Evolutionary conservation across 2,329 filamentous ascomycete genomes (phyloP), one percentile per base, ranked within the genome.

Genomic region (Colletotrichum kahawae): DNA sequence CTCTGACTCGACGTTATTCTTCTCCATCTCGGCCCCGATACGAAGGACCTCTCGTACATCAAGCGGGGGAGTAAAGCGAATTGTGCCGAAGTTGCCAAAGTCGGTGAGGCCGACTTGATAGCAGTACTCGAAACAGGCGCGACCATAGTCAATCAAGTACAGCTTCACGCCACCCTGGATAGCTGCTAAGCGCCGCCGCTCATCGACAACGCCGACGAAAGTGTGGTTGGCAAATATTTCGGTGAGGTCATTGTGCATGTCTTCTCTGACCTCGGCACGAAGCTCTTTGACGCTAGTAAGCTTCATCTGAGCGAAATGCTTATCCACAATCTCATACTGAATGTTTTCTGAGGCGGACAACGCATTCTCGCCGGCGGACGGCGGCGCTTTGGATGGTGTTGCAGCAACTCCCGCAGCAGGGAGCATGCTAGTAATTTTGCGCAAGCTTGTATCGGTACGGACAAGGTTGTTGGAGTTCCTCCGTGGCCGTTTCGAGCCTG

Each of bases 351-450:
- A 83, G 8, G 78, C 75, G 13, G 83, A 78, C 67, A 83, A 70
- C 24, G 83, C 80, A 70, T 88, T 87, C 9, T 83, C 87, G 33
- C 79, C 79, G 16, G 56, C 33, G 3, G 56, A 77, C 70, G 13
- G n/a, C 3, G 74, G 65, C 2, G 67, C 36, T 36, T 62, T 62
- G 33, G 66, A 76, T 8, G 66, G 64, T 9, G 63, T 74, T 8
- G 84, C 83, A 48, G 86, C 80, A 27, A 81, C 78, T 66, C 18
- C 38, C 9, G 87, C 85, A 21, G 92, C 89, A n/a, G 92, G 89
- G 36, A 99, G 91, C 96, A 99, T 98, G 76, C 95, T 95, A 0
- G 97, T 99, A 77, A 99, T 99, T 83, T 99, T 99, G 74, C 96
- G 94, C 77, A 95, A 89, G 74, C 93, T 94, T 2, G 95, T 92